Conservation (phyloP, 768 basidiomycete genomes). For the Filobasidium floriforme region DNA sequence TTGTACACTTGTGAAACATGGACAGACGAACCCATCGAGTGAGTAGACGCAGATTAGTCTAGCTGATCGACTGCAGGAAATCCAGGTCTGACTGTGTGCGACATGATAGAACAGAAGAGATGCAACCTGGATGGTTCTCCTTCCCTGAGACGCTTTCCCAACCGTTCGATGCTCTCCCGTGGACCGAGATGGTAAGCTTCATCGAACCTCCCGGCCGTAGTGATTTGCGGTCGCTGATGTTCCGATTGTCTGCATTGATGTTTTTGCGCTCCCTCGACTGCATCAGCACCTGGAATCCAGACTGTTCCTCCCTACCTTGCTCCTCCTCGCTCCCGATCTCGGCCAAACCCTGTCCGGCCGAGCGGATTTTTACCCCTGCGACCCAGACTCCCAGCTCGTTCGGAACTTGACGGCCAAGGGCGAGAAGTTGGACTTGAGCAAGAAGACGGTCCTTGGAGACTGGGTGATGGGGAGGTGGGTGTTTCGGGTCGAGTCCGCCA, state of each 20-base stretch:
- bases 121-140: slow-evolving; percentile 75
- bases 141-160: slow-evolving; percentile 22
- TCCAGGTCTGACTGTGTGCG: neutral
- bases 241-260: neutral
- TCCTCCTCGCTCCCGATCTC: neutral
- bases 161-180: neutral
- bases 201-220: neutral
- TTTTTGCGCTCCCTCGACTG: neutral
- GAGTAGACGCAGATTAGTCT: slow-evolving; percentile 32
- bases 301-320: neutral
- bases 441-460: neutral
- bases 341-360: neutral
- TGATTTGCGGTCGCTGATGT: neutral
- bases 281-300: neutral
- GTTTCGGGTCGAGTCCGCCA: neutral
- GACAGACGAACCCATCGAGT: slow-evolving; percentile 62
- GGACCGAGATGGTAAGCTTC: neutral
- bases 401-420: neutral
- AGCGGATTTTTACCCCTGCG: neutral
- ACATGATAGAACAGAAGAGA: slow-evolving; percentile 66
- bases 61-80: neutral
- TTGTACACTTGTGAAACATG: slow-evolving; percentile 66
- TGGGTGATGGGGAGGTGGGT: neutral
- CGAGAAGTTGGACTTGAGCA: neutral
- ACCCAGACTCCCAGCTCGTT: neutral